These are phyloP conservation scores for Exophiala mesophila DNA, from an alignment of 2,329 filamentous ascomycete genomes.

Conservation along the genomic window DNA sequence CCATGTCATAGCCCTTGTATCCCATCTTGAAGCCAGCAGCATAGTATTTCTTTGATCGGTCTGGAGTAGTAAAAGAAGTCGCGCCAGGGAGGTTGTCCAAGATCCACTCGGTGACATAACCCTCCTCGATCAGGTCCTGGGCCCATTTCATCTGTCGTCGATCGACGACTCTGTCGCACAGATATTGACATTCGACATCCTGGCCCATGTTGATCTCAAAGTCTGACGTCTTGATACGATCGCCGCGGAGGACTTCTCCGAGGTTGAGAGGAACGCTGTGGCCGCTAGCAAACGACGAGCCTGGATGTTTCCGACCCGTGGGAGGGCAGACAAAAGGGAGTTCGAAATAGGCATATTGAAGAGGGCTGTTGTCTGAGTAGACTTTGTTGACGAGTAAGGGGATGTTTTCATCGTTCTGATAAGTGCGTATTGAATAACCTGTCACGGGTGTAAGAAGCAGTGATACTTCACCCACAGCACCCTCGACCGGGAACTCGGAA, in stretches of 20 bases:
- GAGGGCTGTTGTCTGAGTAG: slow-evolving; percentile 80
- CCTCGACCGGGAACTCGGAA: too few relatives aligned
- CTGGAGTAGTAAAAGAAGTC: slow-evolving; percentile 80
- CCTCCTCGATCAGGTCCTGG: slow-evolving; percentile 66
- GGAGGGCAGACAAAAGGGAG: slow-evolving; percentile 82
- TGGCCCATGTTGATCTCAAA: slow-evolving; percentile 74
- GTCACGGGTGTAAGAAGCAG: slow-evolving; percentile 17
- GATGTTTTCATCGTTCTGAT: slow-evolving; percentile 68
- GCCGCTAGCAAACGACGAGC: slow-evolving; percentile 66
- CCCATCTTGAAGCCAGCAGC: slow-evolving; percentile 86
- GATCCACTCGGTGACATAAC: slow-evolving; percentile 89
- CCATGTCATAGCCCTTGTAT: slow-evolving; percentile 61
- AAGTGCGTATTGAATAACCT: slow-evolving; percentile 82
- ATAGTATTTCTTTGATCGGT: slow-evolving; percentile 82
- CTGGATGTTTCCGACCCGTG: slow-evolving; percentile 60
- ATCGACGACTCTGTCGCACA: slow-evolving; percentile 66
- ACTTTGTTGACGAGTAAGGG: slow-evolving; percentile 89
- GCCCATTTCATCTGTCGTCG: slow-evolving; percentile 62
- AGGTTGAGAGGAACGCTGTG: slow-evolving; percentile 77
- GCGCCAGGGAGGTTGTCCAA: slow-evolving; percentile 86
- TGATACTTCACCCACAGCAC: too few relatives aligned
- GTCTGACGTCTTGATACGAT: slow-evolving; percentile 79
- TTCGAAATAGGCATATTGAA: slow-evolving; percentile 89
- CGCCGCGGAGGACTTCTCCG: slow-evolving; percentile 80
- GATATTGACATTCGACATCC: slow-evolving; percentile 65